Percentiles rank a stretch among this genome's conserved stretches.
phyloP scores from a whole-genome alignment of 2,329 filamentous ascomycete genomes.

The Tolypocladium ovalisporum region DNA sequence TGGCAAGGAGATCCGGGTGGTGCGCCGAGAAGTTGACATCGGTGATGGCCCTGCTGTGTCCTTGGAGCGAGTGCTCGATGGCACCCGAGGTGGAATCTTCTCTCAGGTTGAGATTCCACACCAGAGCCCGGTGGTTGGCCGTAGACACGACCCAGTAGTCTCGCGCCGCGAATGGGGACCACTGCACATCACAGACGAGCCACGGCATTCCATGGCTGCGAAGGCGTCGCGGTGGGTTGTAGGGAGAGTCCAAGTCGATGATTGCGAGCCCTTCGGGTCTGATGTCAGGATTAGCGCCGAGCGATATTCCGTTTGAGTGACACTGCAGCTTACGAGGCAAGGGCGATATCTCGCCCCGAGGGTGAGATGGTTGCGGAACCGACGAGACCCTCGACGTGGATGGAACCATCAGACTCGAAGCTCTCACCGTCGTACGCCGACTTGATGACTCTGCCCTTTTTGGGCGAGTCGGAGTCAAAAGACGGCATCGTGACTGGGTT shows the following conservation, averaged over 20 bases:
- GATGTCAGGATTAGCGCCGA: background rate
- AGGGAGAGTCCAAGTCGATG: constrained; percentile 83
- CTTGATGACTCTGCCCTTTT: constrained; percentile 48
- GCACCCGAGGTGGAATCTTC: constrained; percentile 59
- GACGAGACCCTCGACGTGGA: constrained; percentile 70
- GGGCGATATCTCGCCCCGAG: constrained; percentile 77
- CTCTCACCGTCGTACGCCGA: constrained; percentile 76
- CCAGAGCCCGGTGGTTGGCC: constrained; percentile 85
- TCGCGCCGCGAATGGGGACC: constrained; percentile 83
- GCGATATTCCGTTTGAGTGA: background rate
- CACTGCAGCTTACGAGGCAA: constrained; percentile 55
- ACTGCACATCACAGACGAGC: constrained; percentile 92
- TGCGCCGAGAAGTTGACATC: constrained; percentile 95
- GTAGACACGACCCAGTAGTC: constrained; percentile 93
- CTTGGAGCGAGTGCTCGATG: constrained; percentile 81
- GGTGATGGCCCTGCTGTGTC: constrained; percentile 76
- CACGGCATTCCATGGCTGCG: constrained; percentile 77
- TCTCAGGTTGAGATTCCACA: constrained; percentile 80
- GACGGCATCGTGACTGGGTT: constrained; percentile 29
- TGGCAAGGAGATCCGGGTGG: constrained; percentile 79
- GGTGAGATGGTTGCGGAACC: constrained; percentile 91
- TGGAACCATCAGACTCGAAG: constrained; percentile 74
- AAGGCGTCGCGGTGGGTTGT: constrained; percentile 74
- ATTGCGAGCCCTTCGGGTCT: constrained; percentile 79
- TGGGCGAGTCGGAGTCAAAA: constrained; percentile 34